Conservation (phyloP, 768 basidiomycete species). For the Suillus alpinus region DNA sequence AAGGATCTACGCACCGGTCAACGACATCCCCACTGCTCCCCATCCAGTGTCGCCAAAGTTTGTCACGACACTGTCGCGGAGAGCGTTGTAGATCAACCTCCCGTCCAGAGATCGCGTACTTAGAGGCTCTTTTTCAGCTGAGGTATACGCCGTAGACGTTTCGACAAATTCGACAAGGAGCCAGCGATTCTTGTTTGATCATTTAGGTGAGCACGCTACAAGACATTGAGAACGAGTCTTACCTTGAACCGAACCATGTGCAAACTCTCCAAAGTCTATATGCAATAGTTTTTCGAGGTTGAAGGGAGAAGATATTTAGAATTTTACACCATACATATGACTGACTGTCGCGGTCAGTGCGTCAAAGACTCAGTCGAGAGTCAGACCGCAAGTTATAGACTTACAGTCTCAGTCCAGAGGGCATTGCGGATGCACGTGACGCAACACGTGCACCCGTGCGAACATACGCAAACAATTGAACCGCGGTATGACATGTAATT, state of each 20-base stretch:
- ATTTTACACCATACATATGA: too few relatives aligned
- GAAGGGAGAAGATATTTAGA: too few relatives aligned
- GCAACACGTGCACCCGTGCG: too few relatives aligned
- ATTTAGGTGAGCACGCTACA: not conserved
- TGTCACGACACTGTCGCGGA: constrained; percentile 59
- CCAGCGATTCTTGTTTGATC: constrained; percentile 70
- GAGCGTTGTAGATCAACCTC: constrained; percentile 65
- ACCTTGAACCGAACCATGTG: constrained; percentile 3
- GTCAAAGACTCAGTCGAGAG: too few relatives aligned
- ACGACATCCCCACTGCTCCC: constrained; percentile 72
- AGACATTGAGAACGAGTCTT: not conserved
- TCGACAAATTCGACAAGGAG: constrained; percentile 73
- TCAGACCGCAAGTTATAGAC: too few relatives aligned
- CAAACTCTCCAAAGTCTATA: not conserved
- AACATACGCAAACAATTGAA: too few relatives aligned
- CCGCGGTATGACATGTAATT: too few relatives aligned
- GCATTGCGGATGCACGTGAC: too few relatives aligned
- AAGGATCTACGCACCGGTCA: constrained; percentile 64
- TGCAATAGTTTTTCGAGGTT: too few relatives aligned
- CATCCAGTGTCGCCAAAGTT: constrained; percentile 81
- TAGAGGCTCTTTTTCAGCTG: constrained; percentile 7
- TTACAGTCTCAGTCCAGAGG: too few relatives aligned
- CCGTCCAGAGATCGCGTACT: constrained; percentile 40
- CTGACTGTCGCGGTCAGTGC: too few relatives aligned
- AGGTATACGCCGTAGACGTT: constrained; percentile 21